Evolutionary conservation across 2,329 filamentous ascomycete genomes (phyloP), one percentile per base, ranked within the genome.

Genomic region (Colletotrichum sp.): DNA sequence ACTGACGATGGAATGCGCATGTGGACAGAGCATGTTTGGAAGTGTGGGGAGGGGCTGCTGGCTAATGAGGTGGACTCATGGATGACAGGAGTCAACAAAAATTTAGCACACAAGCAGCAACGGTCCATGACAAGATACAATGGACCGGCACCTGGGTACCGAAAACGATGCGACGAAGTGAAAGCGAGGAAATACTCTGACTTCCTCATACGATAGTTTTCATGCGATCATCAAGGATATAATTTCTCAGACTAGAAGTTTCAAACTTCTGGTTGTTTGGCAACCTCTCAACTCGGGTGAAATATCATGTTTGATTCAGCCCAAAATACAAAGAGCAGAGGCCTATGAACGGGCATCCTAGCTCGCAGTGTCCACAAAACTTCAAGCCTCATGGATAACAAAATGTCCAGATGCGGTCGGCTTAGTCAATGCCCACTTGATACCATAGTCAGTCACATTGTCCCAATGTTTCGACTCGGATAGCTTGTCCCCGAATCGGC

Each of bases 61-160:
- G 82, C 84, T 1, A 88, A 87, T 72, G 84, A 89, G 76, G 86
- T 89, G 0, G 88, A 90, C 74, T 87, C 84, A 2, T 91, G 89
- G 89, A 89, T 90, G 88, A 90, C 88, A 3, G 89, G 89, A 0
- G 86, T 90, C 3, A 90, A 90, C 77, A 88, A 83, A 77, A 90
- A 90, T 72, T 78, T 90, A 55, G 80, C 82, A 16, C 81, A 84
- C 48, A 89, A 89, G 81, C 83, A 86, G 77, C 85, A 84, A 76
- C 82, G 88, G 61, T 86, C 82, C 10, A 83, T 90, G 78, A 85
- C 85, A 8, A 80, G 88, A 58, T 90, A 90, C 70, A 84, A 84
- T 55, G 88, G 88, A 0, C 83, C 84, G 7, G 87, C 85, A 0
- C 82, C 84, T 0, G 87, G 84, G 2, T 90, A 87, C 77, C 80